Percentiles rank a stretch among this genome's conserved stretches.
These are phyloP conservation scores for Globisporangium apiculatum DNA, from an alignment of 352 stramenopile genomes.

Conservation along the genomic window DNA sequence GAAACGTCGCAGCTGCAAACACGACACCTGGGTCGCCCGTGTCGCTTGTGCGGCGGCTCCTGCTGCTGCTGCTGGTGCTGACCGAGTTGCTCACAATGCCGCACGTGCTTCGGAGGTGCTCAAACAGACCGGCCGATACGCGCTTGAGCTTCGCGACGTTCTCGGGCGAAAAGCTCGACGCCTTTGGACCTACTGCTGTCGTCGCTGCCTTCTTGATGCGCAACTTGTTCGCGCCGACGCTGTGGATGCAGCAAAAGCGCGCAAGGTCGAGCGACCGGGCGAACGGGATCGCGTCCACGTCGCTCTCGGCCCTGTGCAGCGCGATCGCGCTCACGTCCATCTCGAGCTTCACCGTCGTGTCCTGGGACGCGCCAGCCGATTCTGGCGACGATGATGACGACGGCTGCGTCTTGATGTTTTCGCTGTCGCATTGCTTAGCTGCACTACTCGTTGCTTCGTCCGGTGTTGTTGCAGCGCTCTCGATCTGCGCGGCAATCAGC, in stretches of 20 bases:
- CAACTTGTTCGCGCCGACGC: constrained; percentile 6
- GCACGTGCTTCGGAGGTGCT: constrained; percentile 36
- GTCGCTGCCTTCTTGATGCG: neutral
- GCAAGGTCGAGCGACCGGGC: constrained; percentile 38
- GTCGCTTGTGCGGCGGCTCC: constrained; percentile 9
- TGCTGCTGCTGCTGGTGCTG: neutral
- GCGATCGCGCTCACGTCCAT: neutral
- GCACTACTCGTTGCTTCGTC: constrained; percentile 1
- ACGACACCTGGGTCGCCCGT: constrained; percentile 6
- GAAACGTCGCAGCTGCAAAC: constrained; percentile 40
- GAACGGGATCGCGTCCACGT: constrained; percentile 44
- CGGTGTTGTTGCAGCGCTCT: constrained; percentile 1
- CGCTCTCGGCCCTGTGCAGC: neutral
- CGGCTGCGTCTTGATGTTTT: constrained; percentile 13
- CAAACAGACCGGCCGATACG: constrained; percentile 42
- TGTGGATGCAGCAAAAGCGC: constrained; percentile 45
- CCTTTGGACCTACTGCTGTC: neutral
- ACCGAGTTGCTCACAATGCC: constrained; percentile 7
- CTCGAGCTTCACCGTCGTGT: neutral
- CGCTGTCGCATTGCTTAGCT: constrained; percentile 6
- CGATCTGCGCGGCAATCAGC: neutral
- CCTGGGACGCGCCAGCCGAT: neutral
- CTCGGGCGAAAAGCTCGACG: constrained; percentile 37
- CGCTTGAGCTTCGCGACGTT: constrained; percentile 49
- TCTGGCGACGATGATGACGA: no score